phyloP scores from a whole-genome alignment of 1,139 yeast species.

The Yarrowia galli region DNA sequence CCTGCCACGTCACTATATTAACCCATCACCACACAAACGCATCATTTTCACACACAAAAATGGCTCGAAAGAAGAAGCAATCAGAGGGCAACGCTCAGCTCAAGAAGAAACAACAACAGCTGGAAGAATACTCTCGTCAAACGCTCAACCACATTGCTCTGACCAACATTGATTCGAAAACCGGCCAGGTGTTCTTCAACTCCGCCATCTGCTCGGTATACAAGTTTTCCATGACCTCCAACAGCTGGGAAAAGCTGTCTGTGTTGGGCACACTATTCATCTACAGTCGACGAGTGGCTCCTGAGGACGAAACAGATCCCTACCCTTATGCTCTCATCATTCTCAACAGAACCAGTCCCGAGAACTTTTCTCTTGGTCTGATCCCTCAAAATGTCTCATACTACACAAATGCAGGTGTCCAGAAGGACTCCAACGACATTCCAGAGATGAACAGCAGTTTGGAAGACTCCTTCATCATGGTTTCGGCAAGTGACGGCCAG shows the following conservation, averaged over 20 bases:
- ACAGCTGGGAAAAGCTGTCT: slow-evolving; percentile 83
- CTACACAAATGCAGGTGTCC: slow-evolving; percentile 8
- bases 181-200: slow-evolving; percentile 75
- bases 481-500: slow-evolving; percentile 76
- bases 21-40: neutral
- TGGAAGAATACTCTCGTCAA: slow-evolving; percentile 43
- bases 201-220: slow-evolving; percentile 85
- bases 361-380: slow-evolving; percentile 81
- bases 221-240: slow-evolving; percentile 65
- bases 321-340: slow-evolving; percentile 82
- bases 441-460: slow-evolving; percentile 76
- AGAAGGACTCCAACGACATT: slow-evolving; percentile 51
- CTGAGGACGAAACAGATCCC: slow-evolving; percentile 43
- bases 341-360: slow-evolving; percentile 74
- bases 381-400: slow-evolving; percentile 61
- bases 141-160: slow-evolving; percentile 77
- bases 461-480: slow-evolving; percentile 80
- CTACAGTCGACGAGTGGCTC: slow-evolving; percentile 64
- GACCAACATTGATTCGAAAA: slow-evolving; percentile 79
- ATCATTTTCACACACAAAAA: neutral
- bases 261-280: slow-evolving; percentile 83
- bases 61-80: slow-evolving; percentile 36
- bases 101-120: slow-evolving; percentile 35
- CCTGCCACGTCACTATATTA: neutral
- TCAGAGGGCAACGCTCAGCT: slow-evolving; percentile 29